phyloP scores from a whole-genome alignment of 2,329 filamentous ascomycete species.

The Pleurostoma richardsiae region DNA sequence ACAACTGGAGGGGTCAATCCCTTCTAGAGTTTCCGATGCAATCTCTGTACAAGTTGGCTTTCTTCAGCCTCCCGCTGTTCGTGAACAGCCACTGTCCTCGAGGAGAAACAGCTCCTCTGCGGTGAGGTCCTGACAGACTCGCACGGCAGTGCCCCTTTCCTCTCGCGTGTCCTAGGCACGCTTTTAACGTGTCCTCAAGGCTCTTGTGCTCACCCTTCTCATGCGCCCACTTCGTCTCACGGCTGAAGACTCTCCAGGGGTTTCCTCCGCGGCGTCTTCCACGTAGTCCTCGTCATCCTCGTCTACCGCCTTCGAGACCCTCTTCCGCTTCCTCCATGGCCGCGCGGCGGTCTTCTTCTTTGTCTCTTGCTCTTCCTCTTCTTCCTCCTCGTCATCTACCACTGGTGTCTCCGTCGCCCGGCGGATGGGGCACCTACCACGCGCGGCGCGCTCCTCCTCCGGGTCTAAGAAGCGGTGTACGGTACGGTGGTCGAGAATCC shows the following conservation, averaged over 20 bases:
- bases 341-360: not conserved
- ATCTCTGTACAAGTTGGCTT: too few relatives aligned
- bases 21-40: too few relatives aligned
- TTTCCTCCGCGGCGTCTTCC: not conserved
- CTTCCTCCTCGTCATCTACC: not conserved
- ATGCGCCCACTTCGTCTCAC: slow-evolving; percentile 6
- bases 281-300: not conserved
- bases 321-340: not conserved
- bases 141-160: too few relatives aligned
- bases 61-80: too few relatives aligned
- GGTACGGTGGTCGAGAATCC: slow-evolving; percentile 77
- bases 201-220: slow-evolving; percentile 5
- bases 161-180: too few relatives aligned
- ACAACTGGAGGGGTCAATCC: too few relatives aligned
- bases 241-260: not conserved
- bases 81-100: too few relatives aligned
- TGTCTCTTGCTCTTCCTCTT: slow-evolving; percentile 1
- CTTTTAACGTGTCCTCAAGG: not conserved
- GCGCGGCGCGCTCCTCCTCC: slow-evolving; percentile 57
- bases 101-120: too few relatives aligned
- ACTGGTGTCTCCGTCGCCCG: slow-evolving; percentile 2
- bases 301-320: not conserved
- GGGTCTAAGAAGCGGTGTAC: slow-evolving; percentile 78
- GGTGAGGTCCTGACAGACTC: too few relatives aligned
- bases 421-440: slow-evolving; percentile 27